These are phyloP conservation scores for Starmerella stellata DNA, from an alignment of 805 yeast genomes.

Conservation along the genomic window DNA sequence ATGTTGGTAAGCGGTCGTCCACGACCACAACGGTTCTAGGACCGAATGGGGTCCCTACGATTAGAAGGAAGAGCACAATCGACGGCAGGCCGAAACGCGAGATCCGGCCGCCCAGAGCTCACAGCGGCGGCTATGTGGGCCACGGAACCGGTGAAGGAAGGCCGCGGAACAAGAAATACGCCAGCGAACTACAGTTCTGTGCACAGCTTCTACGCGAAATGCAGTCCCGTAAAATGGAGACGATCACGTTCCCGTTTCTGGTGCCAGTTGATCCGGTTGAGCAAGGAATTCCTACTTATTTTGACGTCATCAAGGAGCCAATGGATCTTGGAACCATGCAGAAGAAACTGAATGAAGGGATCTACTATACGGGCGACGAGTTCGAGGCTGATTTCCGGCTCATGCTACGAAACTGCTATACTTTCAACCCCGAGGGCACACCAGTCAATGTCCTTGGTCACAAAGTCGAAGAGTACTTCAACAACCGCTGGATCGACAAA, in stretches of 20 bases:
- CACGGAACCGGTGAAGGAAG: constrained; percentile 30
- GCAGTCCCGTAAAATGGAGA: constrained; percentile 62
- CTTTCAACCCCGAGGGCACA: constrained; percentile 90
- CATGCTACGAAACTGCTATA: constrained; percentile 75
- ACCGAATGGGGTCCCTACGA: constrained; percentile 34
- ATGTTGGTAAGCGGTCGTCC: constrained; percentile 11
- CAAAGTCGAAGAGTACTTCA: constrained; percentile 67
- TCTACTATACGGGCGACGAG: constrained; percentile 74
- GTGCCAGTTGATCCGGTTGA: constrained; percentile 93
- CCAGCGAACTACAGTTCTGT: constrained; percentile 76
- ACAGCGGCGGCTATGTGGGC: constrained; percentile 57
- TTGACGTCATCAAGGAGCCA: constrained; percentile 71
- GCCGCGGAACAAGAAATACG: constrained; percentile 71
- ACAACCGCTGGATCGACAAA: constrained; percentile 72
- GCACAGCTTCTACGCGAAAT: constrained; percentile 68
- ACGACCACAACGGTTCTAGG: constrained; percentile 12
- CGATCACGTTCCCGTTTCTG: constrained; percentile 74
- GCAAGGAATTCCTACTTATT: constrained; percentile 76
- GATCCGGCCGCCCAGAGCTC: constrained; percentile 90
- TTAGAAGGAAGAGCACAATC: constrained; percentile 49
- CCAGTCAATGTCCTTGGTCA: constrained; percentile 94
- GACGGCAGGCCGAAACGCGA: constrained; percentile 87
- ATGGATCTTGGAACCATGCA: constrained; percentile 86
- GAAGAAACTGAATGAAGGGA: constrained; percentile 63
- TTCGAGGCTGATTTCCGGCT: constrained; percentile 68